A percentile compares a stretch with the other conserved stretches of the same genome.
Evolutionary conservation across 2,329 filamentous ascomycete genomes (phyloP).

Genomic region (Pezicula radicicola): DNA sequence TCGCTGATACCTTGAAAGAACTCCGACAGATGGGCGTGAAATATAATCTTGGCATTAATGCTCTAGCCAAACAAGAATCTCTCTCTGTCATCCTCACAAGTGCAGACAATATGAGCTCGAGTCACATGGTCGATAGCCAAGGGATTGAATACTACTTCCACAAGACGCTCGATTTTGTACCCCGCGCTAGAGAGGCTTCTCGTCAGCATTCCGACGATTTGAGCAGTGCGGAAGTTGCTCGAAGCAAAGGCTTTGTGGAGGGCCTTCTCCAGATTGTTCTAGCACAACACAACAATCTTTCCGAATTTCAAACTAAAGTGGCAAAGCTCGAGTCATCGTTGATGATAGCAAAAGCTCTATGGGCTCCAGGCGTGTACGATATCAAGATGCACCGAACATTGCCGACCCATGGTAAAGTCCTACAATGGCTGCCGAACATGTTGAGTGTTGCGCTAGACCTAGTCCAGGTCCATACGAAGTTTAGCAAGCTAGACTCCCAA

Average conservation of each 20-base stretch:
- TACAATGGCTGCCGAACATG: conserved; percentile 67
- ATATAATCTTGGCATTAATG: conserved; percentile 73
- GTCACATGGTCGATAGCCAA: conserved; percentile 21
- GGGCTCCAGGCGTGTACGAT: conserved; percentile 34
- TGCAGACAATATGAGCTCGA: conserved; percentile 35
- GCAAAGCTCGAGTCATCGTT: conserved; percentile 18
- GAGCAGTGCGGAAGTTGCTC: conserved; percentile 72
- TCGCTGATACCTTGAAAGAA: conserved; percentile 81
- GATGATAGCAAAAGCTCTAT: conserved; percentile 30
- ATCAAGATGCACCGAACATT: conserved; percentile 7
- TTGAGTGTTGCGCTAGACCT: conserved; percentile 60
- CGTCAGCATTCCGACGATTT: conserved; percentile 82
- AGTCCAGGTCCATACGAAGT: conserved; percentile 62
- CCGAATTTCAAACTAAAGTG: conserved; percentile 10
- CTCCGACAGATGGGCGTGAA: conserved; percentile 87
- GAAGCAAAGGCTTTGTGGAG: conserved; percentile 84
- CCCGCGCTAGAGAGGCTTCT: conserved; percentile 62
- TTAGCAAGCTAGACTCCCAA: conserved; percentile 50
- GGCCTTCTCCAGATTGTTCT: conserved; percentile 70
- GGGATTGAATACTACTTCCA: conserved; percentile 73
- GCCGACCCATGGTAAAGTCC: conserved; percentile 26
- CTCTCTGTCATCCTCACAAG: conserved; percentile 66
- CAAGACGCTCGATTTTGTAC: conserved; percentile 71
- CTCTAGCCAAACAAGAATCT: conserved; percentile 70
- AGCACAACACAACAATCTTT: conserved; percentile 48